Evolutionary conservation across 2,329 filamentous ascomycete species (phyloP), one percentile per base, ranked within the genome.

Genomic region (Apiospora kogelbergensis): DNA sequence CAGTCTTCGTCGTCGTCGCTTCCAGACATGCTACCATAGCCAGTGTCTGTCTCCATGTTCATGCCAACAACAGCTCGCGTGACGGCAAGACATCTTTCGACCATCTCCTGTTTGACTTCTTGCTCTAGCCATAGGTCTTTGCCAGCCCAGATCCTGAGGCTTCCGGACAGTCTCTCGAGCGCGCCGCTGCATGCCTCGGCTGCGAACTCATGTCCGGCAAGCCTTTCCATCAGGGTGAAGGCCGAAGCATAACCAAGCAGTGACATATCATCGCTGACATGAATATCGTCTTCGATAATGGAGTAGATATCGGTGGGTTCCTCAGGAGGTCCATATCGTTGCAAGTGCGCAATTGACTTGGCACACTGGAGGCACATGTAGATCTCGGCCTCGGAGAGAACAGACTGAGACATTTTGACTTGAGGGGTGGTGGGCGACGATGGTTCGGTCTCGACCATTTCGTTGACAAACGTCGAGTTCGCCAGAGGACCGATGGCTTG

Each of bases 171-270:
- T 41, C 82, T 82, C 77, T 91, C 89, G 6, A 91, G 79, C 1
- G 84, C 80, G 1, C 78, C 72, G 2, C 83, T 79, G 72, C 84
- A 88, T 4, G 79, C 80, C 68, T 84, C 83, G 1, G 84, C 82
- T 1, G 83, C 83, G 22, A 82, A 77, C 65, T 83, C 78, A 72
- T 89, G 85, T 1, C 75, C 76, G 26, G 84, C 78, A 4, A 91
- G 81, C 33, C 81, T 78, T 64, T 86, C 84, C 83, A 91, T 87
- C 33, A 91, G 78, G 66, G 85, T 85, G 76, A 88, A 88, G 10
- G 86, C 83, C 2, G 88, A 85, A 0, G 87, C 86, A 73, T 87
- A 91, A 22, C 88, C 87, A 5, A 91, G 83, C 0, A 91, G 82
- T 1, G 86, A 85, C 80, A 88, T 84, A 24, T 79, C 78, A 20